A percentile compares a stretch with the other conserved stretches of the same genome.
phyloP scores from a whole-genome alignment of 2,329 filamentous ascomycete species.

The Cadophora gregata region DNA sequence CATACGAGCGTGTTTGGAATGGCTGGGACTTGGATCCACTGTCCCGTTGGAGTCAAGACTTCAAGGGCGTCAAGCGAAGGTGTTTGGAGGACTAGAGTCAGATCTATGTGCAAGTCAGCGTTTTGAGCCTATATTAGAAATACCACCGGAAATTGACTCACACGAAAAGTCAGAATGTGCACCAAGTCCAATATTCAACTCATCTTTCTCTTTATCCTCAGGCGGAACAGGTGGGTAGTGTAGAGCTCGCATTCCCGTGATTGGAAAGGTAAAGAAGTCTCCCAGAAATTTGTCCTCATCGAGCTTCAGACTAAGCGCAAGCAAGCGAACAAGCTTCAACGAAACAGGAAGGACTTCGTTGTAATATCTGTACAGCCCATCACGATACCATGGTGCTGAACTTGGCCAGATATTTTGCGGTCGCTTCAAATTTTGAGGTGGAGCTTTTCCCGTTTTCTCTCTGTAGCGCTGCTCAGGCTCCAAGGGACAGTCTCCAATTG shows the following conservation, averaged over 20 bases:
- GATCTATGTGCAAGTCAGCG: conserved; percentile 13
- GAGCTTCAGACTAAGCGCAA: conserved; percentile 15
- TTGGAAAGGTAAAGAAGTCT: conserved; percentile 22
- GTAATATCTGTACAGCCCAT: conserved; percentile 21
- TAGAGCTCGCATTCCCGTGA: conserved; percentile 22
- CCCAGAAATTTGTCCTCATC: conserved; percentile 16
- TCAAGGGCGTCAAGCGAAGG: conserved; percentile 21
- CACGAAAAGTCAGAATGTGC: conserved; percentile 25
- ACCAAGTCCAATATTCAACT: conserved; percentile 19
- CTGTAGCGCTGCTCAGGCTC: conserved; percentile 20
- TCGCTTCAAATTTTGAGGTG: conserved; percentile 10
- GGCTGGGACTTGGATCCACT: conserved; percentile 23
- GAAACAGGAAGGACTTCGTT: conserved; percentile 20
- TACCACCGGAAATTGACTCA: neutral
- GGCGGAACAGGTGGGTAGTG: conserved; percentile 20
- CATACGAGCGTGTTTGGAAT: conserved; percentile 23
- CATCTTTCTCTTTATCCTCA: conserved; percentile 17
- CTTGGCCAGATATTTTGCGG: conserved; percentile 25
- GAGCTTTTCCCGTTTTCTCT: conserved; percentile 16
- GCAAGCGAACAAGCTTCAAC: conserved; percentile 15
- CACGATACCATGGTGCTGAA: conserved; percentile 22
- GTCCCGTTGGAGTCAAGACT: conserved; percentile 21
- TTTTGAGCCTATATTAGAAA: no score
- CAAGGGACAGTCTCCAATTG: conserved; percentile 22
- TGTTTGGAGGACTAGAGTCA: conserved; percentile 24